Conservation (phyloP, 305 asterid genomes). For the Plantago coronopus region DNA sequence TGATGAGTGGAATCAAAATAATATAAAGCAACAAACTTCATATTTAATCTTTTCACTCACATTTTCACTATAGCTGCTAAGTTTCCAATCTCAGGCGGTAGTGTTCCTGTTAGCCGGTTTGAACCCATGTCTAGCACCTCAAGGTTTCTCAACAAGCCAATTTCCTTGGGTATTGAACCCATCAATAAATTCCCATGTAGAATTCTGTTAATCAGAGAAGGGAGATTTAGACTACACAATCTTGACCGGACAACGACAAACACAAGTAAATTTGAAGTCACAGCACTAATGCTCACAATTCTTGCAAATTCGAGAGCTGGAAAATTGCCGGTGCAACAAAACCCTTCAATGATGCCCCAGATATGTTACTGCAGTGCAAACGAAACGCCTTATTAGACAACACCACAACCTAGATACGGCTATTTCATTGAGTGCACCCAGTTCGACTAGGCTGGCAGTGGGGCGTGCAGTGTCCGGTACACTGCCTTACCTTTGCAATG, state of each 20-base stretch:
- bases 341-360: constrained; percentile 76
- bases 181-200: constrained; percentile 74
- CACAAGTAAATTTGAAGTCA: not conserved
- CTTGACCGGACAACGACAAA: not conserved
- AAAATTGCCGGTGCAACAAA: constrained; percentile 71
- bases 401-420: not conserved
- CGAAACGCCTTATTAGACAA: constrained; percentile 13
- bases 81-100: constrained; percentile 85
- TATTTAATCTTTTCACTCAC: constrained; percentile 40
- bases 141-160: constrained; percentile 69
- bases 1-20: constrained; percentile 1
- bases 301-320: constrained; percentile 59
- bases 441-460: too few species aligned
- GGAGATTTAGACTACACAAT: constrained; percentile 19
- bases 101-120: constrained; percentile 73
- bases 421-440: too few species aligned
- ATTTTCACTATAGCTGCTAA: constrained; percentile 53
- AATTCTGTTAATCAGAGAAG: constrained; percentile 39
- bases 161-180: constrained; percentile 82
- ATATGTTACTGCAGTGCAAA: constrained; percentile 65
- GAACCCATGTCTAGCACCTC: constrained; percentile 77
- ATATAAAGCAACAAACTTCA: constrained; percentile 11
- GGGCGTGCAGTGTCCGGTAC: too few species aligned
- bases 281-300: constrained; percentile 50
- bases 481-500: not conserved